Percentiles rank a stretch among this genome's conserved stretches.
These are phyloP conservation scores for Pulveroboletus sp. DNA, from an alignment of 768 basidiomycete species.

Conservation along the genomic window DNA sequence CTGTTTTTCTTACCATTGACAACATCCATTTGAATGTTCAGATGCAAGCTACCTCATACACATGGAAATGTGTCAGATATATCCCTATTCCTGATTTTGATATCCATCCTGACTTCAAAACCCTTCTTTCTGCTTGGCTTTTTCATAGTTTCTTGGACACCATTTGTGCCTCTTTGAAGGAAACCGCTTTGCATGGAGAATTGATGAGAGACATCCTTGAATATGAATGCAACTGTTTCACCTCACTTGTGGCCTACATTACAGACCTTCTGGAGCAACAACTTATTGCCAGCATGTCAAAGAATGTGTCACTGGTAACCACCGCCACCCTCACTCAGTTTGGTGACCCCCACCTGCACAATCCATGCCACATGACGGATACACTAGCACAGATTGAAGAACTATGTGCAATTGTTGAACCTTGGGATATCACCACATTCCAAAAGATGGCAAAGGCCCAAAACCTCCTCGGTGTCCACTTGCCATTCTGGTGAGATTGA, in stretches of 20 bases:
- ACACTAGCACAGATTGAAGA: neutral
- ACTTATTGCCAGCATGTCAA: conserved; percentile 1
- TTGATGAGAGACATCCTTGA: conserved; percentile 27
- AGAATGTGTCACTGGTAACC: conserved; percentile 14
- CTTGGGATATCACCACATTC: conserved; percentile 27
- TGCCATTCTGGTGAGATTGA: conserved; percentile 2
- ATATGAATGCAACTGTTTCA: neutral
- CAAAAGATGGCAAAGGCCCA: neutral
- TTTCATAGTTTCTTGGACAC: too few species aligned
- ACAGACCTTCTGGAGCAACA: conserved; percentile 5
- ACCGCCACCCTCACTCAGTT: conserved; percentile 9
- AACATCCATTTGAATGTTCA: conserved; percentile 5
- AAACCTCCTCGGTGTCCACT: neutral
- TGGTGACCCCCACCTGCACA: conserved; percentile 4
- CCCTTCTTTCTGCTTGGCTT: too few species aligned
- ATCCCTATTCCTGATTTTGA: neutral
- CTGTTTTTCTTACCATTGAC: conserved; percentile 5
- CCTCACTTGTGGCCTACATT: conserved; percentile 12
- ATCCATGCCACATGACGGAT: neutral
- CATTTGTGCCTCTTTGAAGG: too few species aligned
- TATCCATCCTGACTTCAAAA: neutral
- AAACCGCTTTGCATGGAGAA: neutral
- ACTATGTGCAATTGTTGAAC: conserved; percentile 5
- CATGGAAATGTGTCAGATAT: too few species aligned
- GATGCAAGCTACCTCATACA: too few species aligned